Conservation (phyloP, 2,329 filamentous ascomycete species). For the Bisporella sp. region DNA sequence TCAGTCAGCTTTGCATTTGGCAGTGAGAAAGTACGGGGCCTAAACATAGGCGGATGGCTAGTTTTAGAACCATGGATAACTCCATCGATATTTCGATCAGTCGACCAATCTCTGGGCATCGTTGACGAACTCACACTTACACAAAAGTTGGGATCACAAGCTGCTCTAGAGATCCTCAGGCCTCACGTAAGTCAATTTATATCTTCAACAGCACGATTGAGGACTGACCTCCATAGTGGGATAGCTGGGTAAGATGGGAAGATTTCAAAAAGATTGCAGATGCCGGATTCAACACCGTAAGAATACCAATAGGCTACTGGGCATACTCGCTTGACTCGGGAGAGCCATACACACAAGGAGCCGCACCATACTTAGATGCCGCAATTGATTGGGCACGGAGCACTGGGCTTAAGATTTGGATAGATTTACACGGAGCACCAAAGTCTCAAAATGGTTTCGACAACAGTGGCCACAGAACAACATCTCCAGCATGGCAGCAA, state of each 20-base stretch:
- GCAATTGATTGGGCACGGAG: conserved; percentile 50
- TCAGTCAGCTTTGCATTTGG: conserved; percentile 39
- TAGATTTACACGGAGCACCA: conserved; percentile 51
- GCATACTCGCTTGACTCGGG: conserved; percentile 43
- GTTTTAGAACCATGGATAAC: conserved; percentile 42
- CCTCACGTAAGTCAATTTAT: conserved; percentile 30
- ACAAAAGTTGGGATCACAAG: conserved; percentile 39
- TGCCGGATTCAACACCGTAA: conserved; percentile 51
- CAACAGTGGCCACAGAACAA: conserved; percentile 47
- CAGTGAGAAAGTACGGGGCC: conserved; percentile 36
- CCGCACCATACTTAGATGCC: conserved; percentile 44
- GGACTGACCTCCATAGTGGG: conserved; percentile 16
- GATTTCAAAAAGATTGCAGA: conserved; percentile 51
- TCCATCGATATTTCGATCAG: conserved; percentile 44
- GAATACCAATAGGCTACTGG: conserved; percentile 54
- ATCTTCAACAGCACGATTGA: background rate
- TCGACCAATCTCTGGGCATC: conserved; percentile 24
- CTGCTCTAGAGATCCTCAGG: conserved; percentile 43
- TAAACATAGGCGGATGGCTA: conserved; percentile 33
- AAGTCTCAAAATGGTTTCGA: conserved; percentile 55
- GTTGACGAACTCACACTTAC: conserved; percentile 28
- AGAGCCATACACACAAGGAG: conserved; percentile 44
- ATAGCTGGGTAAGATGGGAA: conserved; percentile 24
- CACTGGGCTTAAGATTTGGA: conserved; percentile 46
- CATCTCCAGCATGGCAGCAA: conserved; percentile 36